Evolutionary conservation across 495 filamentous ascomycete species (phyloP).

Genomic region (Usnea hakonensis): DNA sequence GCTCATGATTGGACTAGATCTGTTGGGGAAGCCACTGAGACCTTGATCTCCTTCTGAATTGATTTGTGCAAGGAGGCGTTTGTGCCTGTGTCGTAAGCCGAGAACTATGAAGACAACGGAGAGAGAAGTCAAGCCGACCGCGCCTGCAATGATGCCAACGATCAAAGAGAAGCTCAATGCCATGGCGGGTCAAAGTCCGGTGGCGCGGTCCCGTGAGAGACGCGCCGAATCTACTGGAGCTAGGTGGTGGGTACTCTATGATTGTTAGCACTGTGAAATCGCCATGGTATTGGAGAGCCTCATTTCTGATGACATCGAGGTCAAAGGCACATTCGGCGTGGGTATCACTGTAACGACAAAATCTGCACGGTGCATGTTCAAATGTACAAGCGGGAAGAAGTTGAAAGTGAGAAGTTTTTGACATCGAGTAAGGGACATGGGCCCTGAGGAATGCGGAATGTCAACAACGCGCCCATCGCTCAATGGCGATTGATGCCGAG

Average conservation of each 20-base stretch:
- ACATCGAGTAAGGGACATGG: not conserved
- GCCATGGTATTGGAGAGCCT: not conserved
- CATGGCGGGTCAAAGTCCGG: not conserved
- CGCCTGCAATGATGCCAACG: constrained; percentile 39
- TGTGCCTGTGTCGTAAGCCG: constrained; percentile 37
- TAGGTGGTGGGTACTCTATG: not conserved
- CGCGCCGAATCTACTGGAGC: not conserved
- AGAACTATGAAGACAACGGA: constrained; percentile 32
- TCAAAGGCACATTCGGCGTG: not conserved
- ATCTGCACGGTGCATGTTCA: not conserved
- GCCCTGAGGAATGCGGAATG: constrained; percentile 10
- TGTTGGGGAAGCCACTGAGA: constrained; percentile 17
- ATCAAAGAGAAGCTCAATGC: constrained; percentile 8
- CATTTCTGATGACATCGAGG: not conserved
- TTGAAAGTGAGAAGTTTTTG: not conserved
- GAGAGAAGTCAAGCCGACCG: constrained; percentile 34
- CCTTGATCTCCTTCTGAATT: constrained; percentile 20
- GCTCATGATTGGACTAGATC: constrained; percentile 24
- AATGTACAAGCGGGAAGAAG: constrained; percentile 1
- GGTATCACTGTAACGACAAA: not conserved
- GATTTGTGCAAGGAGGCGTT: constrained; percentile 29
- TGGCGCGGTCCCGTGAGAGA: not conserved
- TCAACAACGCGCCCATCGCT: constrained; percentile 9
- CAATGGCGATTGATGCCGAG: not conserved
- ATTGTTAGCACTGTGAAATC: not conserved